phyloP scores from a whole-genome alignment of 2,329 filamentous ascomycete species.

The Phialocephala subalpina region DNA sequence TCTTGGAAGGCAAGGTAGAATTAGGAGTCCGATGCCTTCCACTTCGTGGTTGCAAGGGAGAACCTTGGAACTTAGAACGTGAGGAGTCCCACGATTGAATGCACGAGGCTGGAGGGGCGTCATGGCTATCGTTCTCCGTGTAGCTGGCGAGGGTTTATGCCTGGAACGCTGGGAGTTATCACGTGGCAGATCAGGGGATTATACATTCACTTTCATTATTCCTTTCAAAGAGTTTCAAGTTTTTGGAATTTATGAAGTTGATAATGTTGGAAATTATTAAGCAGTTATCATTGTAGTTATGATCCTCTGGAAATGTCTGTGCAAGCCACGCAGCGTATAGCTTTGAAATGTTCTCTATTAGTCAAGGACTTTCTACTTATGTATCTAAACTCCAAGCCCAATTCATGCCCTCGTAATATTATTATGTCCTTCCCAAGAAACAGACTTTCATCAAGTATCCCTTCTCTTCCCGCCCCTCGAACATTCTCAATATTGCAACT shows the following conservation, averaged over 20 bases:
- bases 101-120: no score
- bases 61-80: no score
- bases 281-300: not conserved
- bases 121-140: no score
- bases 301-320: not conserved
- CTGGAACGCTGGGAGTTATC: not conserved
- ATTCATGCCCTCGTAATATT: not conserved
- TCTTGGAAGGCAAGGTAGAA: no score
- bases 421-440: not conserved
- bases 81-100: no score
- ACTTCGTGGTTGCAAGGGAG: no score
- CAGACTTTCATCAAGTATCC: not conserved
- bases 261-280: not conserved
- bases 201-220: not conserved
- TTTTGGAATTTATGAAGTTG: not conserved
- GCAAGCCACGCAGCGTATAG: not conserved
- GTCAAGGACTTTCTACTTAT: not conserved
- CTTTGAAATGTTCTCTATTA: conserved; percentile 5
- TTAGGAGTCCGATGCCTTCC: no score
- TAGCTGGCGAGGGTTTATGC: not conserved
- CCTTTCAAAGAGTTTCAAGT: not conserved
- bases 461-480: not conserved
- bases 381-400: not conserved
- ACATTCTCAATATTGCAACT: not conserved
- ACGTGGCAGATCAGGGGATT: not conserved